Conservation (phyloP, 1,284 basidiomycete genomes). For the Hemileia vastatrix region DNA sequence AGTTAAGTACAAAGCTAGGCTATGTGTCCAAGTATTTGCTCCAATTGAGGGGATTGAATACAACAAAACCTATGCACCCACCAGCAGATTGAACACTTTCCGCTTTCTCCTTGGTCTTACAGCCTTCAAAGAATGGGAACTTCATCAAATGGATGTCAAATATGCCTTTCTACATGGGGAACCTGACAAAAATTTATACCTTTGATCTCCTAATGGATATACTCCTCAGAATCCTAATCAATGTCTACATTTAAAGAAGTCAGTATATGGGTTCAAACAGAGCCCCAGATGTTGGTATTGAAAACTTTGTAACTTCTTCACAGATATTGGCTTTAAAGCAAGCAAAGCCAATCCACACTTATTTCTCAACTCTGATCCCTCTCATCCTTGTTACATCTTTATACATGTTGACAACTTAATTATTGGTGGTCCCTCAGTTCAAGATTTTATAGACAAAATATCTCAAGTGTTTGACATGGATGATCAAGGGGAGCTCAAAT, state of each 20-base stretch:
- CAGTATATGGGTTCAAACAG: conserved; percentile 3
- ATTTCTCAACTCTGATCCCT: not conserved
- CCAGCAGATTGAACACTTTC: not conserved
- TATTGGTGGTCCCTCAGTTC: not conserved
- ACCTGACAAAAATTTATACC: not conserved
- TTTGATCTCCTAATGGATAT: too few species aligned
- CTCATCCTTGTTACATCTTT: not conserved
- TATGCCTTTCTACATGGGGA: not conserved
- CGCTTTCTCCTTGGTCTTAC: not conserved
- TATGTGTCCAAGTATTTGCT: too few species aligned
- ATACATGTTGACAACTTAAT: not conserved
- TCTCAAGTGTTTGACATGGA: not conserved
- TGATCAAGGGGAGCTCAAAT: too few species aligned
- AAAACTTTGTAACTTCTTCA: not conserved
- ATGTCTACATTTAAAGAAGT: not conserved
- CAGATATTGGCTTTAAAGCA: not conserved
- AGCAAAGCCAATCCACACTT: not conserved
- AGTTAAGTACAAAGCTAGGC: too few species aligned
- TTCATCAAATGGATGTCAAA: conserved; percentile 5
- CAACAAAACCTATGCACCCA: conserved; percentile 5
- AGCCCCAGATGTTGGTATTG: not conserved
- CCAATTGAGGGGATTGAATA: too few species aligned
- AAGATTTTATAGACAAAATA: not conserved
- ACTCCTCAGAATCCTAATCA: too few species aligned
- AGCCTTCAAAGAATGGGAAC: not conserved